Evolutionary conservation across 75 land plant genomes (phyloP), one percentile per base, ranked within the genome.

Genomic region (Chamaecyparis obtusa): DNA sequence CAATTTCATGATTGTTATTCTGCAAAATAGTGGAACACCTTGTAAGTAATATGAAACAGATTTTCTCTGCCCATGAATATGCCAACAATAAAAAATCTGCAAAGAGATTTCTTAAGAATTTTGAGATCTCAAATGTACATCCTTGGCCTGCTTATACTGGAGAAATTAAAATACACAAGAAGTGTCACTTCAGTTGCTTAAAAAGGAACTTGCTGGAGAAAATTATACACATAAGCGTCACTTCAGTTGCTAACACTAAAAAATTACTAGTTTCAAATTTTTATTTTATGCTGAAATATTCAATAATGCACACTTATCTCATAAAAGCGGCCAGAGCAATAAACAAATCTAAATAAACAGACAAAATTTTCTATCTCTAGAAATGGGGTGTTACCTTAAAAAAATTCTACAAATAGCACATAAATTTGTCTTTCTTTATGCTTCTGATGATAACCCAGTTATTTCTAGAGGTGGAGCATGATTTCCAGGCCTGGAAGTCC

Each of bases 401-500:
- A 30, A 1, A 74, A 32, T 32, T 74, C 36, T 14, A 14, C 76
- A 32, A 74, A 33, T 36, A 74, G 33, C 76, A 74, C 36, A 74
- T 11, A 33, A 11, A 32, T 30, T 32, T 33, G 36, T 3, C 76
- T 74, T 74, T 74, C 36, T 74, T 74, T 74, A 74, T 32, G 37
- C 3, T 74, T 74, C 76, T 32, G 76, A 74, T 13, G 33, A 74
- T 74, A 32, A 27, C 43, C 49, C 39, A 55, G 64, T 54, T 49
- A 33, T 19, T 19, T 84, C 15, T 33, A 56, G 11, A 71, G 91
- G 87, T 78, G 97, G 96, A 87, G 92, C 92, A 46, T 91, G 88
- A 56, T 87, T 83, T 77, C 97, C 97, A 78, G 94, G 99, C 78
- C 99, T 91, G 49, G 95, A 88, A 6, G 57, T 55, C 93, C 96